Evolutionary conservation across 2,329 filamentous ascomycete species (phyloP).

Genomic region (Karstenula rhodostoma): DNA sequence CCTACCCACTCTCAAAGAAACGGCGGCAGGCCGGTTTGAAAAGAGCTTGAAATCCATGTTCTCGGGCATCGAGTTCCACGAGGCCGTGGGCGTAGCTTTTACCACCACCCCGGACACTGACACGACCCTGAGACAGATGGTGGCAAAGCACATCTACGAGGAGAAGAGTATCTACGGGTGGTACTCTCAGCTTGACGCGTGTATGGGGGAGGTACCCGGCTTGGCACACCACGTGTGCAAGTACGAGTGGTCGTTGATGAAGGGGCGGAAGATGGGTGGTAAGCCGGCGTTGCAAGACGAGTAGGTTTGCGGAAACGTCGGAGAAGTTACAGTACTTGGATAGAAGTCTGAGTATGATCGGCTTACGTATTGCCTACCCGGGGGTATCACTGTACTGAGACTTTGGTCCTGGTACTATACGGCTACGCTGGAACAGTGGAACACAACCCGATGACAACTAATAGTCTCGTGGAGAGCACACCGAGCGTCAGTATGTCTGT

Average conservation of each 20-base stretch:
- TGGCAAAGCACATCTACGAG: constrained; percentile 17
- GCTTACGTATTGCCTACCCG: too few relatives aligned
- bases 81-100: constrained; percentile 7
- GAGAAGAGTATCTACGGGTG: constrained; percentile 12
- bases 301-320: too few relatives aligned
- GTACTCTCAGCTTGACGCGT: neutral
- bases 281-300: neutral
- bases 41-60: neutral
- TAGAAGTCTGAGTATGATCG: too few relatives aligned
- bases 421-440: too few relatives aligned
- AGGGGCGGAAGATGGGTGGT: neutral
- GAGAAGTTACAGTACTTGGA: too few relatives aligned
- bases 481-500: too few relatives aligned
- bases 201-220: neutral
- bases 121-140: constrained; percentile 3
- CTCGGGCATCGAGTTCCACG: constrained; percentile 2
- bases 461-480: too few relatives aligned
- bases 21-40: constrained; percentile 14
- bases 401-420: too few relatives aligned
- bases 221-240: constrained; percentile 6
- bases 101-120: constrained; percentile 18
- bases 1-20: constrained; percentile 14
- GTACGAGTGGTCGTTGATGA: neutral
- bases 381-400: too few relatives aligned
- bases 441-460: too few relatives aligned